Base-by-base conservation (phyloP, 2,329 filamentous ascomycete species). In the Pleoardoris graminearum region DNA sequence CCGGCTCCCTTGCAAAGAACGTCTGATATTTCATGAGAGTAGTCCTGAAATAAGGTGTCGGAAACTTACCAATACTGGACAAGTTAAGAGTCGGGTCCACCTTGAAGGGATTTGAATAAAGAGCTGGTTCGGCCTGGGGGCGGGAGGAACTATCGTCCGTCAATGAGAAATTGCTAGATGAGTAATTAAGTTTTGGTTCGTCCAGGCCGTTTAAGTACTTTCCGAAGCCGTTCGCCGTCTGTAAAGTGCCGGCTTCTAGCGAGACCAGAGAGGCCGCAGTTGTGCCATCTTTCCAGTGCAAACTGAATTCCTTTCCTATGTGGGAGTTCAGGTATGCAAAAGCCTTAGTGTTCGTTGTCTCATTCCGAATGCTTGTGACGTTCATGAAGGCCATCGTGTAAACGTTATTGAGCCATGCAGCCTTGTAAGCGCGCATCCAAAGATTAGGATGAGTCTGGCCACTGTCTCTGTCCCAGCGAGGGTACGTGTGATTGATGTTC, bases 331-430 rank as follows among this genome's bases (percentile, higher is more conserved):
- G 35, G 52, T 77, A 76, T 1, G 58, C 57, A 41, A 72, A 77
- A 25, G 61, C 22, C 11, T 62, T 50, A 16, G 45, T 54, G 2
- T 59, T 16, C 10, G n/a, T 22, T 6, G 6, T 27, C 5, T 5
- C 25, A 14, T 48, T 51, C 29, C 50, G 54, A 2, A 53, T 42
- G 44, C 68, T 66, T 3, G 76, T 75, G 16, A 79, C 58, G 54
- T 79, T 79, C 41, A 76, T 45, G 38, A 70, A 75, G 1, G 73
- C 32, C 72, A 76, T 75, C 3, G 69, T 69, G 22, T 68, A 69
- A 1, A 58, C 66, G 58, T 80, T 80, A 37, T 70, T 72, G 11
- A 76, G 55, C 70, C 68, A 78, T 0, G 77, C 79, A 0, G 73
- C 76, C 55, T 74, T 73, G 50, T 77, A 78, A 0, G 79, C 79